Conservation (phyloP, 805 yeast species). For the Candida wancherniae region DNA sequence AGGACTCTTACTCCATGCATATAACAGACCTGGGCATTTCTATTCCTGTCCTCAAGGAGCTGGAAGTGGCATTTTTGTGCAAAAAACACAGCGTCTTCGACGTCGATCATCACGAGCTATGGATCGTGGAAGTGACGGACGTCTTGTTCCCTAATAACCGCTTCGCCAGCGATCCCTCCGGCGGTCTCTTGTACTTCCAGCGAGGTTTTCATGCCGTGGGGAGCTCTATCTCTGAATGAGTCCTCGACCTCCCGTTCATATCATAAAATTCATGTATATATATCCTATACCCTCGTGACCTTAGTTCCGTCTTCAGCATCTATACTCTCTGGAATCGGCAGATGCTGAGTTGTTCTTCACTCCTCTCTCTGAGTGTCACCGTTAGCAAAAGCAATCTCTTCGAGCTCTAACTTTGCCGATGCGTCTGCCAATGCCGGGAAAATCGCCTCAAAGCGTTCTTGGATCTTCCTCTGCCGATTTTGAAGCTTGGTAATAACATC, state of each 20-base stretch:
- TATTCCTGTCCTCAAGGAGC: constrained; percentile 53
- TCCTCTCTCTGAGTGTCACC: too few relatives aligned
- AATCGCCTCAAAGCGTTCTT: constrained; percentile 33
- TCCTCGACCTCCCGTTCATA: too few relatives aligned
- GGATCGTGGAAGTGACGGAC: constrained; percentile 76
- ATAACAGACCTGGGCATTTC: constrained; percentile 19
- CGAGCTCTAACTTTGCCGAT: constrained; percentile 17
- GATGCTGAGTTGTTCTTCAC: too few relatives aligned
- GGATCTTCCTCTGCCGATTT: constrained; percentile 22
- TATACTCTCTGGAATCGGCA: too few relatives aligned
- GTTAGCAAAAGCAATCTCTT: too few relatives aligned
- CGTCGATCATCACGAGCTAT: constrained; percentile 84
- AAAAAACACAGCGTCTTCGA: constrained; percentile 45
- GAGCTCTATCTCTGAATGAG: constrained; percentile 22
- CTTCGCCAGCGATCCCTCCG: constrained; percentile 29
- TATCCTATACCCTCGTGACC: too few relatives aligned
- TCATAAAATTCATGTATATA: too few relatives aligned
- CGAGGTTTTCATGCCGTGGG: constrained; percentile 52
- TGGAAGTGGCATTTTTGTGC: constrained; percentile 63
- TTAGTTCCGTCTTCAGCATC: too few relatives aligned
- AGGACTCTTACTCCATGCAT: constrained; percentile 23
- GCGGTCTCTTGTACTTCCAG: constrained; percentile 65
- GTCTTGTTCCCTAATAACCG: constrained; percentile 32
- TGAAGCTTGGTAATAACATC: constrained; percentile 23
- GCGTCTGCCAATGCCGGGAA: constrained; percentile 28